Conservation (phyloP, 495 filamentous ascomycete species). For the Xylona heveae region DNA sequence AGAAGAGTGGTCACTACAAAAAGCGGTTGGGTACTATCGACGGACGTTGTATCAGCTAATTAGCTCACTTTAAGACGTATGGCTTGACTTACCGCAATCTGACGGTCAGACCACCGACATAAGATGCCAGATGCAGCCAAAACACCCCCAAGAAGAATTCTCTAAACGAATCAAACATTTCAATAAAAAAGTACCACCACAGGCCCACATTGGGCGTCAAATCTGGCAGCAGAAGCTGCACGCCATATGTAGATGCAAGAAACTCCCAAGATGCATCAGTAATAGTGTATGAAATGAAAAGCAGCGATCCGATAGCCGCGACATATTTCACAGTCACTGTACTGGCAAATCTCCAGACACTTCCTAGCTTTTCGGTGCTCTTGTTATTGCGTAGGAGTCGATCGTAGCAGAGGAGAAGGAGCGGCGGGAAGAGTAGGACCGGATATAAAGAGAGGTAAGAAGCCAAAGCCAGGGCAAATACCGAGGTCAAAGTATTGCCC, state of each 20-base stretch:
- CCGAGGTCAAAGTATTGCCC: constrained; percentile 51
- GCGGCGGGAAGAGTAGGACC: constrained; percentile 60
- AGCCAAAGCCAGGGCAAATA: constrained; percentile 69
- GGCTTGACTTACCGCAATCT: constrained; percentile 34
- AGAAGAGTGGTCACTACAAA: constrained; percentile 64
- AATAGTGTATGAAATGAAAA: constrained; percentile 50
- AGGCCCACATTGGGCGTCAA: constrained; percentile 86
- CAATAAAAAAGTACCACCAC: constrained; percentile 99
- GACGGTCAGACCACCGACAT: constrained; percentile 65
- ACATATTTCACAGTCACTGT: constrained; percentile 5
- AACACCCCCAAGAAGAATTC: constrained; percentile 95
- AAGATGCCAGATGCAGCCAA: constrained; percentile 81
- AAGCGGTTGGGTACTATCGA: constrained; percentile 42
- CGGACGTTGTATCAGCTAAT: background rate
- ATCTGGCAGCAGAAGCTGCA: constrained; percentile 78
- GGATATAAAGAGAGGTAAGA: constrained; percentile 88
- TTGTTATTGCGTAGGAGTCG: constrained; percentile 2
- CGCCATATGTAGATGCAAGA: constrained; percentile 70
- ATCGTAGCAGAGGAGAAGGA: constrained; percentile 70
- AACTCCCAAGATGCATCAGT: constrained; percentile 71
- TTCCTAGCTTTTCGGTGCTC: no score
- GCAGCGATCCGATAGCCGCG: constrained; percentile 25
- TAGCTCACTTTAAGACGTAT: background rate
- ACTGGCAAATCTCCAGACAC: constrained; percentile 6
- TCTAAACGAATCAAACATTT: constrained; percentile 97